Evolutionary conservation across 192 early-diverging fungal genomes (phyloP), one percentile per base, ranked within the genome.

Genomic region (Backusella morwellensis): DNA sequence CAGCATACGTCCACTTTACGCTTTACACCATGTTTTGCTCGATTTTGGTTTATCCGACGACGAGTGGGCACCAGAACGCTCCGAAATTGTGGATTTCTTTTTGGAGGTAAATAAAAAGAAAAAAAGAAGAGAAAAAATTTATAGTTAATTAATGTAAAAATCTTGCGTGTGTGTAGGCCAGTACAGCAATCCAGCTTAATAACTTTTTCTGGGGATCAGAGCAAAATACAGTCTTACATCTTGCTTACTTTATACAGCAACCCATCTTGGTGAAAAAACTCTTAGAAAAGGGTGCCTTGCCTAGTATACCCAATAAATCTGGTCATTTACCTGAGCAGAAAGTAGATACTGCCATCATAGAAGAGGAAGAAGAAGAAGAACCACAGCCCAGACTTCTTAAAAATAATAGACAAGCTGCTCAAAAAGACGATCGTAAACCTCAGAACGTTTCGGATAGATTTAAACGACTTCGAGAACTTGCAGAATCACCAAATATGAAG

Each of bases 211-310:
- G 77, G 77, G 77, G 77, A n/a, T 32, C 70, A 23, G 70, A 44
- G 23, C 17, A 78, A 26, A 78, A 78, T 50, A 78, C 77, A 14
- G 44, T 23, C 12, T 23, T 78, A n/a, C 77, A 78, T 63, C 52
- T 78, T 34, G 77, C 77, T 41, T 69, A 54, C 14, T 78, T 72
- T 63, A 56, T 78, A 21, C 38, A 68, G 26, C 70, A 78, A 36
- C 21, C 23, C 15, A 14, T 59, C 17, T 23, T 78, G 7, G 67
- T 78, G 1, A 29, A 66, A 66, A n/a, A 40, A 6, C 59, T 80
- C 34, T 54, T 75, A 1, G 52, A 59, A 15, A 32, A 71, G 35
- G 78, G 78, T 12, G 78, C 74, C 1, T 36, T 47, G 17, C 15
- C 67, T 40, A 23, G 35, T 26, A 56, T 80, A 11, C 32, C 44